phyloP scores from a whole-genome alignment of 2,329 filamentous ascomycete genomes.

The Ophiostoma quercus region DNA sequence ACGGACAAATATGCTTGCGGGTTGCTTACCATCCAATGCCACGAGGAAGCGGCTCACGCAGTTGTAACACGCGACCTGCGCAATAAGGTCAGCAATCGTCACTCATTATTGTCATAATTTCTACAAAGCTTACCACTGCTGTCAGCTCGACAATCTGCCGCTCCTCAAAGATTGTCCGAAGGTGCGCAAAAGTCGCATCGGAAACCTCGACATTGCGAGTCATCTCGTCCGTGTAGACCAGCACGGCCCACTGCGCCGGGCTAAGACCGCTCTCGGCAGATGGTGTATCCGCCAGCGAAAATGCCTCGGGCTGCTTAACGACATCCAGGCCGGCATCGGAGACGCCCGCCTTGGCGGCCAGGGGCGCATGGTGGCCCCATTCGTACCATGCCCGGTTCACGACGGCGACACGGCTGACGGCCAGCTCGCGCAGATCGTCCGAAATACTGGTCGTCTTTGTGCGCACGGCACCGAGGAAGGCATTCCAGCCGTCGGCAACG shows the following conservation, averaged over 20 bases:
- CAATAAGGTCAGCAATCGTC: constrained; percentile 42
- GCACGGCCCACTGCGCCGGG: constrained; percentile 60
- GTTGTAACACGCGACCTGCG: constrained; percentile 65
- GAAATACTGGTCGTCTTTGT: constrained; percentile 50
- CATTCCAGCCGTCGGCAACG: constrained; percentile 72
- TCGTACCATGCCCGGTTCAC: constrained; percentile 82
- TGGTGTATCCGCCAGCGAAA: constrained; percentile 22
- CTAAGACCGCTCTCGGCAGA: constrained; percentile 38
- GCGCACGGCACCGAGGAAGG: constrained; percentile 59
- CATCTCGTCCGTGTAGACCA: constrained; percentile 78
- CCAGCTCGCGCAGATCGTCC: constrained; percentile 63
- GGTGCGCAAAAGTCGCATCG: constrained; percentile 59
- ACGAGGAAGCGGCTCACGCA: constrained; percentile 81
- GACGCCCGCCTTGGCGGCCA: constrained; percentile 56
- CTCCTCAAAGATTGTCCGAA: constrained; percentile 60
- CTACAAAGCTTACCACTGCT: constrained; percentile 5
- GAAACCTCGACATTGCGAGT: constrained; percentile 65
- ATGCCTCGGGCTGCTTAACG: constrained; percentile 37
- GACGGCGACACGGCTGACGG: constrained; percentile 74
- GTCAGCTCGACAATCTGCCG: constrained; percentile 76
- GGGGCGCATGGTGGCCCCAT: constrained; percentile 72
- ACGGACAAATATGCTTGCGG: background rate
- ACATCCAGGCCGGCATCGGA: constrained; percentile 45
- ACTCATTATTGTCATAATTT: constrained; percentile 35
- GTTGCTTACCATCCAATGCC: constrained; percentile 65